These are phyloP conservation scores for Leccinum aurantiacum DNA, from an alignment of 768 basidiomycete species.

Conservation along the genomic window DNA sequence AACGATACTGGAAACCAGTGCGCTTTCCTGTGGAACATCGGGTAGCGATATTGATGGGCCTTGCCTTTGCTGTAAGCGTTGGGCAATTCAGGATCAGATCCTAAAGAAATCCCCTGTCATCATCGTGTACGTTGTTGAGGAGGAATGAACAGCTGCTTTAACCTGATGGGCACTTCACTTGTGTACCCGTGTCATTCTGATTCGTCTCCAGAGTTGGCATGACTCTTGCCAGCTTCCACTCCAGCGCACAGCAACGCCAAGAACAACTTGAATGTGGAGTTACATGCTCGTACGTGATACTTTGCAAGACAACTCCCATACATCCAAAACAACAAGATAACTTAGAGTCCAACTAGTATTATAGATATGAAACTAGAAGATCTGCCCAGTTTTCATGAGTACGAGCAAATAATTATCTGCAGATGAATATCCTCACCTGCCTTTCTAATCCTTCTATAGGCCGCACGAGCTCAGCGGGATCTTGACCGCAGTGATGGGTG, in stretches of 20 bases:
- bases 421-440: not conserved
- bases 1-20: not conserved
- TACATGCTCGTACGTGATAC: not conserved
- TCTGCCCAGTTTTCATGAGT: not conserved
- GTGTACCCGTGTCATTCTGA: not conserved
- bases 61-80: not conserved
- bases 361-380: not conserved
- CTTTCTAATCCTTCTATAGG: slow-evolving; percentile 4
- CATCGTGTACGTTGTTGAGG: not conserved
- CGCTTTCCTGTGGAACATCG: not conserved
- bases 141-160: not conserved
- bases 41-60: not conserved
- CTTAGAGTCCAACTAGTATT: not conserved
- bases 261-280: not conserved
- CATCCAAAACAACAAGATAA: not conserved
- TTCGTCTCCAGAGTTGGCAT: not conserved
- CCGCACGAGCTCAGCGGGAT: slow-evolving; percentile 15
- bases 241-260: not conserved
- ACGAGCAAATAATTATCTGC: not conserved
- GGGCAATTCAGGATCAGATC: not conserved
- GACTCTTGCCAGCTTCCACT: not conserved
- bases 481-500: slow-evolving; percentile 23
- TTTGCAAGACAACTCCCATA: not conserved
- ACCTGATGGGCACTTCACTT: not conserved
- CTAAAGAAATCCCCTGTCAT: not conserved